Conservation (phyloP, 129 eudicot species). For the Oenanthe sinensis region DNA sequence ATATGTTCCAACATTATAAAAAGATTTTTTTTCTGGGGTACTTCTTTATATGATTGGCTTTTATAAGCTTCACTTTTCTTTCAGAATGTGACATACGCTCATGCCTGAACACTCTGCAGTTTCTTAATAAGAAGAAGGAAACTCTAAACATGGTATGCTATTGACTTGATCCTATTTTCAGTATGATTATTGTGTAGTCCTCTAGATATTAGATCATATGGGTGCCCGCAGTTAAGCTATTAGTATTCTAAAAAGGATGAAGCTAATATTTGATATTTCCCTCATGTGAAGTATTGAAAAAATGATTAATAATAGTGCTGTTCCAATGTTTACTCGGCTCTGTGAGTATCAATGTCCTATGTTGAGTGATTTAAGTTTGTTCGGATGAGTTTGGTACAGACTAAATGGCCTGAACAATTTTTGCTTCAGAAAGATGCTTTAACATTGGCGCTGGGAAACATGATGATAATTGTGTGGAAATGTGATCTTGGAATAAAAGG, state of each 20-base stretch:
- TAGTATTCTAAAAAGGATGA: not conserved
- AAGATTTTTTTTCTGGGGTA: not conserved
- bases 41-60: not conserved
- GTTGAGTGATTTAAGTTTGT: not conserved
- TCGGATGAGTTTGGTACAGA: not conserved
- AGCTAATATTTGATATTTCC: not conserved
- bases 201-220: not conserved
- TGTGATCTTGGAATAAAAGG: not conserved
- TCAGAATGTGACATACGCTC: constrained; percentile 91
- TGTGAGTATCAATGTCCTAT: not conserved
- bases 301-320: not conserved
- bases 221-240: not conserved
- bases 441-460: not conserved
- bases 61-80: not conserved
- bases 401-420: not conserved
- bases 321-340: not conserved
- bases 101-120: constrained; percentile 97
- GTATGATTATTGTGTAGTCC: not conserved
- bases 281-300: not conserved
- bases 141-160: constrained; percentile 70
- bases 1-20: not conserved
- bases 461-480: not conserved
- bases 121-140: constrained; percentile 87
- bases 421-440: not conserved
- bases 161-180: constrained; percentile 12